phyloP scores from a whole-genome alignment of 129 eudicot genomes.

The Calendula officinalis region DNA sequence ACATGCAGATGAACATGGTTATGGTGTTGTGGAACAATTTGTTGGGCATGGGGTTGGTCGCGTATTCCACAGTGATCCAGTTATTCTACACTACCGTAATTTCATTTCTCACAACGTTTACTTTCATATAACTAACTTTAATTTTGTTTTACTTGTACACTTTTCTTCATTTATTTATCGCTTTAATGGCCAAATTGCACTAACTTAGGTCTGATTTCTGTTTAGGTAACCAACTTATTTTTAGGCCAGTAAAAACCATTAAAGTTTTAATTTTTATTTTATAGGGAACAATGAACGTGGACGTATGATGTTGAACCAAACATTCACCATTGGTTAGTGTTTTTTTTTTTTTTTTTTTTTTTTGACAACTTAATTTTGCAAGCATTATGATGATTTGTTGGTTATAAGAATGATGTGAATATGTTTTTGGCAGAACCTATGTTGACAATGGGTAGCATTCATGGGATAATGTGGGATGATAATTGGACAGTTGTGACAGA shows the following conservation, averaged over 20 bases:
- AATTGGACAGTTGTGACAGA: constrained; percentile 88
- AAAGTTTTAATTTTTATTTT: background rate
- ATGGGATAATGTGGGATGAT: constrained; percentile 86
- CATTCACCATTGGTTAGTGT: constrained; percentile 81
- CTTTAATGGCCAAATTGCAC: too few relatives aligned
- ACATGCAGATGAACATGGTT: constrained; percentile 71
- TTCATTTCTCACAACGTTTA: background rate
- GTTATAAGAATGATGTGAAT: background rate
- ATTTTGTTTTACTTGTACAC: background rate
- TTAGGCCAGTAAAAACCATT: background rate
- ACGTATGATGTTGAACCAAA: constrained; percentile 77
- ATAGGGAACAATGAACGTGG: constrained; percentile 83
- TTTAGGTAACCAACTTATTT: too few relatives aligned
- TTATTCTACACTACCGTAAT: constrained; percentile 80
- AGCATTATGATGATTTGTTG: background rate
- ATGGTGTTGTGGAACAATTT: constrained; percentile 82
- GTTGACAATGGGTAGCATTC: constrained; percentile 81
- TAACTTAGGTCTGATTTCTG: too few relatives aligned
- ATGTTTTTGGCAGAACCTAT: constrained; percentile 97
- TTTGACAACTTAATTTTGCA: background rate
- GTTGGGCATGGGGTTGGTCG: constrained; percentile 97
- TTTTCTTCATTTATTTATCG: too few relatives aligned
- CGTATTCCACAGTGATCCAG: constrained; percentile 85
- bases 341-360: constrained; percentile 1
- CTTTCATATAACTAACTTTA: background rate